Percentiles rank a stretch among this genome's conserved stretches.
These are phyloP conservation scores for Candida ovalis DNA, from an alignment of 805 yeast species.

Conservation along the genomic window DNA sequence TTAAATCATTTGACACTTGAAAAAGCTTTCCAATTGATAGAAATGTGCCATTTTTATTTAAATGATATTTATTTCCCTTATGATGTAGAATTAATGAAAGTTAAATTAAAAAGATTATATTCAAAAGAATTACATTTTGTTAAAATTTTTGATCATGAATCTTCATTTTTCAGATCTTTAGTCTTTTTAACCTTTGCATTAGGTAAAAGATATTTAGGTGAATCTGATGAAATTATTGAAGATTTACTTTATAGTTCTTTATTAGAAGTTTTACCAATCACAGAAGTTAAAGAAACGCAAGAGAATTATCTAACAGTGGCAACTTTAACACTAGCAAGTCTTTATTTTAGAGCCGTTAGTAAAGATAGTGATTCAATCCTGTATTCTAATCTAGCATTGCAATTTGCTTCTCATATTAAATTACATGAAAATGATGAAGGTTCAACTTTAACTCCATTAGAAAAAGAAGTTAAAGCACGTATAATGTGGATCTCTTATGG, in stretches of 20 bases:
- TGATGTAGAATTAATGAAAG: constrained; percentile 16
- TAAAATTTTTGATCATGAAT: constrained; percentile 4
- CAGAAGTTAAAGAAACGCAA: constrained; percentile 6
- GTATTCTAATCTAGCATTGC: constrained; percentile 25
- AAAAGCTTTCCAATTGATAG: constrained; percentile 14
- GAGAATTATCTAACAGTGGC: constrained; percentile 20
- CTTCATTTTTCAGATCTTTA: constrained; percentile 18
- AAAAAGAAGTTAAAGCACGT: constrained; percentile 20
- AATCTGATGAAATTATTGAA: constrained; percentile 12
- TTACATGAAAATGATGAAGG: constrained; percentile 10
- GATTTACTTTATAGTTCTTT: constrained; percentile 15
- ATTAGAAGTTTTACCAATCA: constrained; percentile 17
- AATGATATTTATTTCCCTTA: constrained; percentile 24
- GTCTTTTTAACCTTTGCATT: constrained; percentile 21
- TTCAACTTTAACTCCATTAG: constrained; percentile 2
- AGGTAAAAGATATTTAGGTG: constrained; percentile 22
- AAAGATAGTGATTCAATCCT: constrained; percentile 24
- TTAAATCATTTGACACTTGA: constrained; percentile 11
- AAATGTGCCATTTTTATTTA: constrained; percentile 20
- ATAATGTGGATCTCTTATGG: constrained; percentile 27
- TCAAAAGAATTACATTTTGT: constrained; percentile 11
- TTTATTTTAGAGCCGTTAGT: constrained; percentile 22
- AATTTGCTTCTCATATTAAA: constrained; percentile 21
- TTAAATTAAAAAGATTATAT: constrained; percentile 14
- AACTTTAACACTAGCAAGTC: constrained; percentile 18